phyloP scores from a whole-genome alignment of 805 yeast genomes.

The Zygoascus tannicola region DNA sequence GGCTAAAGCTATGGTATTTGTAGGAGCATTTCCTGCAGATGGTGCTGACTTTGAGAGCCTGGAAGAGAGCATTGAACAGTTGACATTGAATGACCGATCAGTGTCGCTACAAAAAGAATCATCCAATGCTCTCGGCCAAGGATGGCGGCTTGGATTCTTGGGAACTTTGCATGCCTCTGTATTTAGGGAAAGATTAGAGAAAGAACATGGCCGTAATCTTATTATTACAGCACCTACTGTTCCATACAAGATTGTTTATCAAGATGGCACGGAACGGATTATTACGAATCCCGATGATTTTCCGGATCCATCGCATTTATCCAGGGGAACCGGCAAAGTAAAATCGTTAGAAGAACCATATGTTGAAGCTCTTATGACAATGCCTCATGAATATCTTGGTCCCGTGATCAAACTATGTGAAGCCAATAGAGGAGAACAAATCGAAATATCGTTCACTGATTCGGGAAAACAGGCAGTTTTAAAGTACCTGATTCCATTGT shows the following conservation, averaged over 20 bases:
- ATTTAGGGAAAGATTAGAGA: slow-evolving; percentile 81
- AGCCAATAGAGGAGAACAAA: slow-evolving; percentile 71
- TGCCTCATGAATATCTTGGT: slow-evolving; percentile 86
- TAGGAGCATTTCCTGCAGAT: slow-evolving; percentile 96
- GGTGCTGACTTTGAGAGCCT: slow-evolving; percentile 80
- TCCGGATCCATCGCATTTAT: slow-evolving; percentile 44
- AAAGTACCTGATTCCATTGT: slow-evolving; percentile 74
- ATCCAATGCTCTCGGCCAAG: slow-evolving; percentile 90
- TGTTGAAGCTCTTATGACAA: slow-evolving; percentile 82
- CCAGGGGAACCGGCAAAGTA: slow-evolving; percentile 30
- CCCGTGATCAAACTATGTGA: slow-evolving; percentile 80
- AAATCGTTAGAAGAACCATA: slow-evolving; percentile 65
- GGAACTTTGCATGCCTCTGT: slow-evolving; percentile 95
- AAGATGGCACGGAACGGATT: slow-evolving; percentile 52
- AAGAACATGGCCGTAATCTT: slow-evolving; percentile 87
- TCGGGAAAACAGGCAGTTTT: slow-evolving; percentile 68
- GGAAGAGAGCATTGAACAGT: slow-evolving; percentile 82
- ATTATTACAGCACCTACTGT: slow-evolving; percentile 95
- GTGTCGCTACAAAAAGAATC: slow-evolving; percentile 85
- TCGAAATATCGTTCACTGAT: slow-evolving; percentile 63
- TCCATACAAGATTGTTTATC: slow-evolving; percentile 70
- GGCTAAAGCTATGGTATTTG: slow-evolving; percentile 96
- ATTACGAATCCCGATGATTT: slow-evolving; percentile 90
- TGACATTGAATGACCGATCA: slow-evolving; percentile 85
- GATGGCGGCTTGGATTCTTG: slow-evolving; percentile 93